Conservation (phyloP, 768 basidiomycete species). For the Terana coerulea region DNA sequence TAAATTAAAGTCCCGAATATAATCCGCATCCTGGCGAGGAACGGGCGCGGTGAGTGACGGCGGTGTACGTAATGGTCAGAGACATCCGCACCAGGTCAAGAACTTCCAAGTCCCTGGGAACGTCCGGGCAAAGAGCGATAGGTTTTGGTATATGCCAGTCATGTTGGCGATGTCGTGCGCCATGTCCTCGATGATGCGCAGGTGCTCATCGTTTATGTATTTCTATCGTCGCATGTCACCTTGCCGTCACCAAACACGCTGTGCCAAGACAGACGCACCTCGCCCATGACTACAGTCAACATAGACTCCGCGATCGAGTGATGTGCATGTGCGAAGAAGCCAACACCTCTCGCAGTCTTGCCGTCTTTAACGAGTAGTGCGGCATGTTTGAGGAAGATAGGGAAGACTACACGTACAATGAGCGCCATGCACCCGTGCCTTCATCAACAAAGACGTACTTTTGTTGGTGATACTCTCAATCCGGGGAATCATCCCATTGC, state of each 20-base stretch:
- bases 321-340: constrained; percentile 28
- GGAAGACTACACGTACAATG: not conserved
- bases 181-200: constrained; percentile 23
- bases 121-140: constrained; percentile 22
- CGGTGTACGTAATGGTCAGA: not conserved
- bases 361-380: constrained; percentile 13
- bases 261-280: constrained; percentile 22
- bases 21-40: constrained; percentile 8
- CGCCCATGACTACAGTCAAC: constrained; percentile 27
- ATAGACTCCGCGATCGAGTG: constrained; percentile 30
- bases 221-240: constrained; percentile 18
- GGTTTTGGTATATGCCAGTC: constrained; percentile 29
- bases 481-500: constrained; percentile 24
- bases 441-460: not conserved
- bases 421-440: not conserved
- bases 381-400: constrained; percentile 24
- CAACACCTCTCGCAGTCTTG: constrained; percentile 10
- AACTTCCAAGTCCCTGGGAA: constrained; percentile 24
- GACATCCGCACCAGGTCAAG: constrained; percentile 21
- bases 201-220: constrained; percentile 23
- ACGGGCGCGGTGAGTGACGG: not conserved
- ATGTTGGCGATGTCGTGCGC: constrained; percentile 26
- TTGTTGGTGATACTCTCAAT: constrained; percentile 20
- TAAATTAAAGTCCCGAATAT: constrained; percentile 7
- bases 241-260: no score